A percentile compares a stretch with the other conserved stretches of the same genome.
Evolutionary conservation across 441 rosid species (phyloP).

Genomic region (Theobroma grandiflorum): DNA sequence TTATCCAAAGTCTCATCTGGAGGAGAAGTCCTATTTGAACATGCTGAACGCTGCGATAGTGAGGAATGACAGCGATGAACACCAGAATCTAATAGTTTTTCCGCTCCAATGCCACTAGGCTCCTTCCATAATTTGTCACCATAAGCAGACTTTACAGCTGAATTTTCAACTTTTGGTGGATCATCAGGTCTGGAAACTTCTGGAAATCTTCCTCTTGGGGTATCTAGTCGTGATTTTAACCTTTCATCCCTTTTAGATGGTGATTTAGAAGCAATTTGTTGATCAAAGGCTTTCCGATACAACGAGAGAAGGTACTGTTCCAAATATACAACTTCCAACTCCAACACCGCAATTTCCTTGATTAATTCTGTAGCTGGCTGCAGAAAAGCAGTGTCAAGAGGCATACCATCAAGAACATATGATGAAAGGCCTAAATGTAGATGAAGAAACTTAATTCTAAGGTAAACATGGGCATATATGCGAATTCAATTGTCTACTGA

Average conservation of each 20-base stretch:
- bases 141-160: slow-evolving; percentile 46
- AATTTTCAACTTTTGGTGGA: slow-evolving; percentile 45
- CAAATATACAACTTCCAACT: slow-evolving; percentile 88
- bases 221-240: slow-evolving; percentile 49
- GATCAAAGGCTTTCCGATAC: slow-evolving; percentile 89
- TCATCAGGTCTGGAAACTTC: slow-evolving; percentile 52
- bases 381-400: slow-evolving; percentile 21
- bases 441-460: slow-evolving; percentile 22
- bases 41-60: slow-evolving; percentile 73
- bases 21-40: slow-evolving; percentile 57
- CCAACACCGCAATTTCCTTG: slow-evolving; percentile 85
- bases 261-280: slow-evolving; percentile 55
- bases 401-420: slow-evolving; percentile 5
- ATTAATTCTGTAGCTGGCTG: slow-evolving; percentile 87
- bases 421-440: slow-evolving; percentile 14
- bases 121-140: slow-evolving; percentile 44
- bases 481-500: slow-evolving; percentile 13
- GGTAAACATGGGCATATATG: slow-evolving; percentile 16
- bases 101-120: slow-evolving; percentile 43
- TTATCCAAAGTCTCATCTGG: slow-evolving; percentile 57
- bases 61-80: slow-evolving; percentile 85
- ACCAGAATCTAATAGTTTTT: slow-evolving; percentile 50
- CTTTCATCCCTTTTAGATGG: slow-evolving; percentile 54
- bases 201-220: slow-evolving; percentile 52
- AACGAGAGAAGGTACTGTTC: slow-evolving; percentile 91